Percentiles rank a stretch among this genome's conserved stretches.
phyloP scores from a whole-genome alignment of 257 asterid species.

The Cruciata laevipes region DNA sequence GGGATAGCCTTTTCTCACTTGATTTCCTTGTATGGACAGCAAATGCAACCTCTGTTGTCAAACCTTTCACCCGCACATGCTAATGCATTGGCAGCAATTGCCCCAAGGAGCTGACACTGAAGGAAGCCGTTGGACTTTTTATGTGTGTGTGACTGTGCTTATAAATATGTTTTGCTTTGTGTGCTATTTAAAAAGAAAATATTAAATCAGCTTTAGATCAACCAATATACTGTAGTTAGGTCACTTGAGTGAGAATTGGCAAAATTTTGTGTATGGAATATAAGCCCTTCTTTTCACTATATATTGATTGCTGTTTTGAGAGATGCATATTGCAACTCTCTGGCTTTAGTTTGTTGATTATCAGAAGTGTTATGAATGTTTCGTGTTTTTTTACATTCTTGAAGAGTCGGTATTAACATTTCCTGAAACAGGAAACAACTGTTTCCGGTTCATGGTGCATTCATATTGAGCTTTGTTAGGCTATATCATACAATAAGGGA shows the following conservation, averaged over 20 bases:
- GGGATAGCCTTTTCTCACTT: conserved; percentile 95
- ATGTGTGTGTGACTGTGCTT: not conserved
- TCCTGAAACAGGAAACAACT: no score
- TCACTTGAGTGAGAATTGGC: conserved; percentile 10
- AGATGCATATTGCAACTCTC: not conserved
- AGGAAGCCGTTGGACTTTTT: not conserved
- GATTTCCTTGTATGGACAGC: conserved; percentile 73
- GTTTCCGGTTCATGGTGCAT: no score
- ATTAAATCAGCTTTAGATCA: not conserved
- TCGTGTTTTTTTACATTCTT: not conserved
- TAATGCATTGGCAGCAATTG: conserved; percentile 78
- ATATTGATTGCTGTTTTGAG: not conserved
- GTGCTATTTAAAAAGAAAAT: not conserved
- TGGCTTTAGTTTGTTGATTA: not conserved
- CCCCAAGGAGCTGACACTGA: conserved; percentile 61
- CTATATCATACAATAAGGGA: not conserved
- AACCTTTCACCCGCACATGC: conserved; percentile 79
- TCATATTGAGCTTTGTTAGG: not conserved
- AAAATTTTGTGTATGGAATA: not conserved
- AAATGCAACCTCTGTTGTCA: conserved; percentile 86
- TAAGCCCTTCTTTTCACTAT: not conserved
- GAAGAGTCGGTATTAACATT: no score
- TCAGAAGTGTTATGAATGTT: no score
- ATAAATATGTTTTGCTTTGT: not conserved
- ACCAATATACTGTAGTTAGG: conserved; percentile 3